Evolutionary conservation across 345 rosid genomes (phyloP).

Genomic region (Eucalyptus globulus): DNA sequence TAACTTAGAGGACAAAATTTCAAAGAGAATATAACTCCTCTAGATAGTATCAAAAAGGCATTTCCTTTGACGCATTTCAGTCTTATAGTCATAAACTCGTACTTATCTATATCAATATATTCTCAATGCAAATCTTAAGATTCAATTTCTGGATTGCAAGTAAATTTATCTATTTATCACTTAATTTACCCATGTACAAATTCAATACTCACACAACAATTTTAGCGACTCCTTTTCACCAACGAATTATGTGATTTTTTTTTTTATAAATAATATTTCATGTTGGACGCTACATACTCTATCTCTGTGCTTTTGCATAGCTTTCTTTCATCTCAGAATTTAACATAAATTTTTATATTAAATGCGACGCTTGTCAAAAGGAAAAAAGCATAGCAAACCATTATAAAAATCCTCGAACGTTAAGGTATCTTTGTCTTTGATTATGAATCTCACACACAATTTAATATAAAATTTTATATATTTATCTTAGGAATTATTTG

Average conservation of each 20-base stretch:
- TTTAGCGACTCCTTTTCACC: not conserved
- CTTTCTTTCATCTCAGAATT: not conserved
- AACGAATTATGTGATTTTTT: not conserved
- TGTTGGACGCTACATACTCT: not conserved
- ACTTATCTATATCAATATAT: not conserved
- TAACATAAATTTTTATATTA: fast-evolving
- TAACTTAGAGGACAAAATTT: not conserved
- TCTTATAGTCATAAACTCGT: not conserved
- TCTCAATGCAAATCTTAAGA: not conserved
- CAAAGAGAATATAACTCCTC: not conserved
- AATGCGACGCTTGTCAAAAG: not conserved
- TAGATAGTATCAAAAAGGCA: not conserved
- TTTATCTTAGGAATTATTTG: not conserved
- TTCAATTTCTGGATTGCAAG: not conserved
- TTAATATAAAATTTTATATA: fast-evolving
- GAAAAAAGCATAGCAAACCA: not conserved
- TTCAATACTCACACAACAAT: not conserved
- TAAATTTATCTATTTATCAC: not conserved
- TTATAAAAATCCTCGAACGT: not conserved
- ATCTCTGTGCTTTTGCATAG: not conserved
- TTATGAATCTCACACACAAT: not conserved
- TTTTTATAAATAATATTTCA: fast-evolving
- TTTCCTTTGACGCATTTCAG: not conserved
- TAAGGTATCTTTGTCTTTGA: not conserved
- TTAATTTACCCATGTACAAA: not conserved